Evolutionary conservation across 1,284 basidiomycete genomes (phyloP).

Genomic region (Porogramme epimiltina): DNA sequence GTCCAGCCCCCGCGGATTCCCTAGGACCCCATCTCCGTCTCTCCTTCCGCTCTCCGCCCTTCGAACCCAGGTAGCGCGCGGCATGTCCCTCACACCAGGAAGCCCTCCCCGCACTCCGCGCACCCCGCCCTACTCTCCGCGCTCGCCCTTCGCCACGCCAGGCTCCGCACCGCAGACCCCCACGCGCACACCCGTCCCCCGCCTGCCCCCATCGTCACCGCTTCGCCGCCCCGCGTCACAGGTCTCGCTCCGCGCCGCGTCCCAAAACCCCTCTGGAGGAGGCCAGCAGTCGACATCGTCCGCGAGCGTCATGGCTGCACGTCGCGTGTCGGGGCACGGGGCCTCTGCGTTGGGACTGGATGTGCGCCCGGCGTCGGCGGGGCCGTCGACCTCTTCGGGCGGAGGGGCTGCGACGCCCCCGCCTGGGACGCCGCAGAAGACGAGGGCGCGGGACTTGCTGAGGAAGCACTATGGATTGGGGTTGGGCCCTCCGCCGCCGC

Average conservation of each 20-base stretch:
- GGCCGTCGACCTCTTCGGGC: too few species aligned
- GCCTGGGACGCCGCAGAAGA: slow-evolving; percentile 40
- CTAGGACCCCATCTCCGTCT: too few species aligned
- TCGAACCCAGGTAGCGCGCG: neutral
- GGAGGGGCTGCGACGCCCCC: slow-evolving; percentile 3
- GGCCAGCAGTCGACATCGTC: neutral
- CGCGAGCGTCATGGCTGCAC: neutral
- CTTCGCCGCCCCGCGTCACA: slow-evolving; percentile 30
- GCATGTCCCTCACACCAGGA: slow-evolving; percentile 17
- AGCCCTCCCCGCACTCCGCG: slow-evolving; percentile 14
- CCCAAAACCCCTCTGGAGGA: neutral
- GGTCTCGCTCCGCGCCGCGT: slow-evolving; percentile 11
- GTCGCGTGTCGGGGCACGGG: slow-evolving; percentile 9
- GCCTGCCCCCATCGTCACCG: slow-evolving; percentile 28
- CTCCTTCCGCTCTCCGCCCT: too few species aligned
- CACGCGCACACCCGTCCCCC: slow-evolving; percentile 14
- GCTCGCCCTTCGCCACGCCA: slow-evolving; percentile 9
- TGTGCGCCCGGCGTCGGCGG: slow-evolving; percentile 3
- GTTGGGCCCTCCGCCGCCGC: slow-evolving; percentile 64
- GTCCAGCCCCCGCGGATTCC: too few species aligned
- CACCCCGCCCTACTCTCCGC: slow-evolving; percentile 8
- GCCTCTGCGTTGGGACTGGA: neutral
- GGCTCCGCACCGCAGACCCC: slow-evolving; percentile 8
- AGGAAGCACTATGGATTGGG: slow-evolving; percentile 85
- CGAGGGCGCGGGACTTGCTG: slow-evolving; percentile 75